Percentiles rank a stretch among this genome's conserved stretches.
These are phyloP conservation scores for Hypomyces rosellus DNA, from an alignment of 2,329 filamentous ascomycete genomes.

Conservation along the genomic window DNA sequence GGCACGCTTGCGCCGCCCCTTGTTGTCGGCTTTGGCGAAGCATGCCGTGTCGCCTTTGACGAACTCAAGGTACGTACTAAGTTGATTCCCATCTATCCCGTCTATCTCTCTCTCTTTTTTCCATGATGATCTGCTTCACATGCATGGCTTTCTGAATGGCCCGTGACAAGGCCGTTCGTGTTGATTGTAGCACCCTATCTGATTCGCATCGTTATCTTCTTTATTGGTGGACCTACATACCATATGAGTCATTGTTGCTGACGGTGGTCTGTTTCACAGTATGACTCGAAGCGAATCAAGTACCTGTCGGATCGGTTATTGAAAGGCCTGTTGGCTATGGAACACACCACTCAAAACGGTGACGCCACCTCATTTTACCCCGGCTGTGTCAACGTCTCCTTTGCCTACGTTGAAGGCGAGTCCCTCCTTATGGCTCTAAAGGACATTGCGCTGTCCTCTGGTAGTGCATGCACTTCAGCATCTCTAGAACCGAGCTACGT, in stretches of 20 bases:
- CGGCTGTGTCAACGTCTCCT: slow-evolving; percentile 96
- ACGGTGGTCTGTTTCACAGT: slow-evolving; percentile 48
- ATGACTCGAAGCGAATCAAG: slow-evolving; percentile 82
- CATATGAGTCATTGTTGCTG: slow-evolving; percentile 3
- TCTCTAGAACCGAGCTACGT: slow-evolving; percentile 97
- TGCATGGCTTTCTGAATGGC: slow-evolving; percentile 86
- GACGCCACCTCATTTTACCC: slow-evolving; percentile 80
- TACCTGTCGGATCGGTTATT: slow-evolving; percentile 76
- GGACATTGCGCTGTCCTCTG: slow-evolving; percentile 93
- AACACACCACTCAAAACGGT: slow-evolving; percentile 89
- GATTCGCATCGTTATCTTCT: slow-evolving; percentile 26
- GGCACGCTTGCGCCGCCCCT: slow-evolving; percentile 87
- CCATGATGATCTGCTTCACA: slow-evolving; percentile 76
- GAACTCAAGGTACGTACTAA: slow-evolving; percentile 73
- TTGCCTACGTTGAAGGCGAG: slow-evolving; percentile 96
- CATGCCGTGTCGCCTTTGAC: slow-evolving; percentile 82
- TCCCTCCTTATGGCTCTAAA: slow-evolving; percentile 97
- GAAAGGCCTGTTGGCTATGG: slow-evolving; percentile 76
- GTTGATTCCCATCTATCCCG: background rate
- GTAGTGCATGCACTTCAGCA: slow-evolving; percentile 93
- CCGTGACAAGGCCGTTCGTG: slow-evolving; percentile 52
- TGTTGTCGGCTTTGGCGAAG: slow-evolving; percentile 90
- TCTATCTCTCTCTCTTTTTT: background rate
- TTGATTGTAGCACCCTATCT: slow-evolving; percentile 66
- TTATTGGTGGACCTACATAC: background rate